Evolutionary conservation across 1,284 basidiomycete genomes (phyloP), one percentile per base, ranked within the genome.

Genomic region (Tilletia horrida): DNA sequence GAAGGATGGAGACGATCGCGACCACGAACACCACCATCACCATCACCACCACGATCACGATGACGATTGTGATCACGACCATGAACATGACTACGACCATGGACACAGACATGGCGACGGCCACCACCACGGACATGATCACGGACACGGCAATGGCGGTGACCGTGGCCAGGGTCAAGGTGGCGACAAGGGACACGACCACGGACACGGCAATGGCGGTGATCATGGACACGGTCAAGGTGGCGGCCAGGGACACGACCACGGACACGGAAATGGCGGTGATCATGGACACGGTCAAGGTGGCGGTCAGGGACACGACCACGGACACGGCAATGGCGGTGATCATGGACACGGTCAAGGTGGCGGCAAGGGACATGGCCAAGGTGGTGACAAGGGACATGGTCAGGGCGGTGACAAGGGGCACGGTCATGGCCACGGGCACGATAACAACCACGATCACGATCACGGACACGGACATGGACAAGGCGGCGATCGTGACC

Each of bases 361-460:
- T 44, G 43, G 9, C n/a, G 47, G 47, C 47, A 21, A 50, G 7
- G 47, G 47, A 11, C 8, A 50, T 11, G 50, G 50, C 50, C 50
- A 55, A 55, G 50, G 50, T 27, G 50, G 21, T 27, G 50, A 21
- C 45, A 48, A 23, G 16, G 45, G 45, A n/a, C 45, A 48, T 23
- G 45, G 45, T 55, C n/a, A 55, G 50, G 50, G 50, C 16, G 50
- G 50, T 27, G 50, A 14, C n/a, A 25, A 23, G n/a, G 50, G 50
- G 11, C n/a, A 55, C n/a, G n/a, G n/a, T n/a, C n/a, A n/a, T n/a
- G n/a, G n/a, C n/a, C n/a, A n/a, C 18, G 43, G 43, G 9, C 43
- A 44, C 9, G 43, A 18, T 18, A 18, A 29, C 3, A 13, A 8
- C 6, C 25, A 18, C 18, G 43, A 18, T 18, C 8, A 44, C 9